These are phyloP conservation scores for Pseudogymnoascus sp. DNA, from an alignment of 2,329 filamentous ascomycete species.

Conservation along the genomic window DNA sequence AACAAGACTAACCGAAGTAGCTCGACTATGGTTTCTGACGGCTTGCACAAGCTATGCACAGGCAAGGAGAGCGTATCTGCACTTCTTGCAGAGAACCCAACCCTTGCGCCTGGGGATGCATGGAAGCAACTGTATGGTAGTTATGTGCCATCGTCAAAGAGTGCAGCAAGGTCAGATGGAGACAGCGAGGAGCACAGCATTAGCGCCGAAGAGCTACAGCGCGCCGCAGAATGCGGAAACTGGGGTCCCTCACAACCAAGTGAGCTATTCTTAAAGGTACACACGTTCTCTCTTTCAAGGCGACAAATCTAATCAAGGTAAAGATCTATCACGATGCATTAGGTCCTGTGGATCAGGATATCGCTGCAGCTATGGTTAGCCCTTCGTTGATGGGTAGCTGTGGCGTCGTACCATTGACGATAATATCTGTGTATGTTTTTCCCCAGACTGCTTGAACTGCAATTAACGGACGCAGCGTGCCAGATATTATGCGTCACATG, in stretches of 20 bases:
- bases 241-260: constrained; percentile 61
- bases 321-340: constrained; percentile 28
- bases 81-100: constrained; percentile 47
- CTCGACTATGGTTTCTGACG: constrained; percentile 37
- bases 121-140: constrained; percentile 50
- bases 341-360: constrained; percentile 24
- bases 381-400: constrained; percentile 54
- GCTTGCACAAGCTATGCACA: constrained; percentile 48
- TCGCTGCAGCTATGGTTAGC: constrained; percentile 44
- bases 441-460: background rate
- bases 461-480: constrained; percentile 37
- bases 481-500: constrained; percentile 68
- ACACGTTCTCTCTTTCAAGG: constrained; percentile 15
- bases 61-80: constrained; percentile 51
- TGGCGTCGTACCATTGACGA: constrained; percentile 61
- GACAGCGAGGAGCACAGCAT: constrained; percentile 21
- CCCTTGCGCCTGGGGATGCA: constrained; percentile 46
- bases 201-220: constrained; percentile 42
- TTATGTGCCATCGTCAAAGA: constrained; percentile 16
- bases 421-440: constrained; percentile 51
- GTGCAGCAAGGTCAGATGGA: constrained; percentile 19
- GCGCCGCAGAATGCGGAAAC: constrained; percentile 55
- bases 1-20: background rate
- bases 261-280: constrained; percentile 58
- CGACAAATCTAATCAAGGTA: background rate